phyloP scores from a whole-genome alignment of 768 basidiomycete genomes.

The Tricholoma sp. region DNA sequence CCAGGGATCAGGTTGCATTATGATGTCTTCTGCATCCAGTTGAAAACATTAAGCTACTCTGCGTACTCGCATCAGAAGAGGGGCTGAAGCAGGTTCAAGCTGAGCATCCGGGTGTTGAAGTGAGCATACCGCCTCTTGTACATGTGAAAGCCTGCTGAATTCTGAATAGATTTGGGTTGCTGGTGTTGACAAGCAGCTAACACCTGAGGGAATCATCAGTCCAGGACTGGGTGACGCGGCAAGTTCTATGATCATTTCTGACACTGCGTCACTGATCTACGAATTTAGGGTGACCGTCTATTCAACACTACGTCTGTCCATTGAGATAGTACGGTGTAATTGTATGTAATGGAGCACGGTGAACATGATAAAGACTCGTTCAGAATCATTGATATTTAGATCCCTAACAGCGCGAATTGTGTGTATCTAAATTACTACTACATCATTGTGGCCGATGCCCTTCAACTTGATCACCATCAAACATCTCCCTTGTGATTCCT shows the following conservation, averaged over 20 bases:
- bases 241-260: slow-evolving; percentile 23
- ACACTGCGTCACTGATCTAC: neutral
- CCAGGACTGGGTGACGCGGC: slow-evolving; percentile 92
- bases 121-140: slow-evolving; percentile 18
- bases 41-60: slow-evolving; percentile 74
- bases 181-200: slow-evolving; percentile 71
- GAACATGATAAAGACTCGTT: too few relatives aligned
- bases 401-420: too few relatives aligned
- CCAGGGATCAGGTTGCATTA: neutral
- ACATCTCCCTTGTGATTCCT: too few relatives aligned
- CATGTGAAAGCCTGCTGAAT: neutral
- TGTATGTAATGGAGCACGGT: too few relatives aligned
- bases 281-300: slow-evolving; percentile 73
- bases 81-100: slow-evolving; percentile 65
- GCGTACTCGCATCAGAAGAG: slow-evolving; percentile 70
- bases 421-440: too few relatives aligned
- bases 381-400: too few relatives aligned
- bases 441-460: too few relatives aligned
- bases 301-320: slow-evolving; percentile 55
- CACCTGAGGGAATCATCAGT: slow-evolving; percentile 71
- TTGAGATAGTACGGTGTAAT: too few relatives aligned
- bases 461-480: too few relatives aligned
- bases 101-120: slow-evolving; percentile 79
- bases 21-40: slow-evolving; percentile 29
- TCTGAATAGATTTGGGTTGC: slow-evolving; percentile 80